Base-by-base conservation (phyloP, 2,329 filamentous ascomycete species). In the Nannizziopsis barbatae region DNA sequence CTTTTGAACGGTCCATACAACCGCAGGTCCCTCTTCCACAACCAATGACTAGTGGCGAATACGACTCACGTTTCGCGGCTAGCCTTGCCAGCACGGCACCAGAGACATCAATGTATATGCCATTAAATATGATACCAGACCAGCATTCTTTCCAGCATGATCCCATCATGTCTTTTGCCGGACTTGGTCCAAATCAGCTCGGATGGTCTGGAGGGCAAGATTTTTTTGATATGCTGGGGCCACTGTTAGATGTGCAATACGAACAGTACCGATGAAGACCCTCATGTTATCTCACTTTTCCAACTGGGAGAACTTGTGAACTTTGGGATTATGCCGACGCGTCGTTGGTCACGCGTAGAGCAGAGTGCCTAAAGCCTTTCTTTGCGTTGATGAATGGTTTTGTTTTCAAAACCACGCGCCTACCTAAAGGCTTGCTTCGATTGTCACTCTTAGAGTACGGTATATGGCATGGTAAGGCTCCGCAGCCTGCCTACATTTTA, bases 181-280 rank as follows among this genome's bases (percentile, higher is more conserved):
- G 54, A 11, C 27, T 56, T 15, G 54, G 53, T n/a, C 41, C 53
- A 15, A 56, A 56, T 48, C 54, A 56, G 32, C 51, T 56, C 9
- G 54, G 54, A 1, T 56, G 54, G 54, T 55, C 54, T 17, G 54
- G 54, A 15, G 54, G 54, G 14, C 54, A 56, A 40, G 54, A 56
- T 27, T 56, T 56, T 15, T 56, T 56, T 48, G 54, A 56, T 41
- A 55, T 56, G 54, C 48, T 56, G 6, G 54, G 53, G 5, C 54
- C 53, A 4, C 50, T 56, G 39, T 32, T 56, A 20, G 54, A 56
- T 49, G 53, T 56, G 18, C 54, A 56, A 27, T 56, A 55, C 44
- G 54, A 56, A 38, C 50, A 56, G 37, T 55, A 52, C 35, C 52
- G 52, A 27, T 53, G 45, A 50, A 12, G 41, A 15, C 31, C 27